These are phyloP conservation scores for Clavispora carvajalis DNA, from an alignment of 805 yeast species.

Conservation along the genomic window DNA sequence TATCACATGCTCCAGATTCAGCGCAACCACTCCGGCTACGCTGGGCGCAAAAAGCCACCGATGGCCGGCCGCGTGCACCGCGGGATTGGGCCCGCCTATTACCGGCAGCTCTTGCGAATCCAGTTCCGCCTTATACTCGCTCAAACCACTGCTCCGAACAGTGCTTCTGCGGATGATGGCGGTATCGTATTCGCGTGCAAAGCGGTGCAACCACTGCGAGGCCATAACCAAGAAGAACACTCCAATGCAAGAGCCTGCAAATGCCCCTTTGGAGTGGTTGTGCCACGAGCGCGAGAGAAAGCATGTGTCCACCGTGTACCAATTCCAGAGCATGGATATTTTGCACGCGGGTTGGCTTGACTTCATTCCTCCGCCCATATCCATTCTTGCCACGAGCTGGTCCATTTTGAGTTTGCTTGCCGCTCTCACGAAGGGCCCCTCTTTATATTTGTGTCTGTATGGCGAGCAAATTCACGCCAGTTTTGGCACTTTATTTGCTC, in stretches of 20 bases:
- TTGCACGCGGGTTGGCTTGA: slow-evolving; percentile 19
- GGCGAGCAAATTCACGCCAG: no score
- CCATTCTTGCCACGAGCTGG: slow-evolving; percentile 3
- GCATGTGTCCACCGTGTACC: slow-evolving; percentile 65
- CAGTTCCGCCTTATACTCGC: not conserved
- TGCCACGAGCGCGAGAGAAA: slow-evolving; percentile 64
- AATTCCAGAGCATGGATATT: slow-evolving; percentile 64
- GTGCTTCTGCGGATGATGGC: slow-evolving; percentile 24
- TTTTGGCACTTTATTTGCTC: no score
- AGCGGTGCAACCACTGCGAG: slow-evolving; percentile 53
- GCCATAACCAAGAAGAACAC: slow-evolving; percentile 53
- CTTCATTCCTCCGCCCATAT: slow-evolving; percentile 6
- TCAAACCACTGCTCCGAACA: no score
- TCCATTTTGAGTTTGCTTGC: no score
- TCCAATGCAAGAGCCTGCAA: slow-evolving; percentile 75
- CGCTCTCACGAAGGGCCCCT: no score
- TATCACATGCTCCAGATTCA: slow-evolving; percentile 44
- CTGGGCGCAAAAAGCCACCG: slow-evolving; percentile 26
- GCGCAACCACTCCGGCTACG: slow-evolving; percentile 31
- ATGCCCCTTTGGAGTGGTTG: slow-evolving; percentile 49
- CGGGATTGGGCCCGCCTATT: not conserved
- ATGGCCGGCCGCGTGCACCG: slow-evolving; percentile 23
- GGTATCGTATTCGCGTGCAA: slow-evolving; percentile 47
- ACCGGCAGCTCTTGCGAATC: not conserved
- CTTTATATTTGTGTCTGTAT: no score